These are phyloP conservation scores for Trametes sanguinea DNA, from an alignment of 768 basidiomycete species.

Conservation along the genomic window DNA sequence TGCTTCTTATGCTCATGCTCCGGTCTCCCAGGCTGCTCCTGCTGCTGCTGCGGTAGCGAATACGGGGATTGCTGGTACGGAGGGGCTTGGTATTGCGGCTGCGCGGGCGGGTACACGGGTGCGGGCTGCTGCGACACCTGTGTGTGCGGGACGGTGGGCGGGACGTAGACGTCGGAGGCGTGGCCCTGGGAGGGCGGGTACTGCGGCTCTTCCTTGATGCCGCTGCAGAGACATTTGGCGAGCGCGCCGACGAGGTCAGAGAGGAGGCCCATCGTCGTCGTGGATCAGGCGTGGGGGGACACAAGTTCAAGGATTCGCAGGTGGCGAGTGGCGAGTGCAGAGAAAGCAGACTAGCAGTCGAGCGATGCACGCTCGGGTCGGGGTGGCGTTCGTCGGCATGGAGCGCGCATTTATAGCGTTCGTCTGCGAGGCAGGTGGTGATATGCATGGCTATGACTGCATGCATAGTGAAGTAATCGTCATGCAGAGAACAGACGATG, in stretches of 20 bases:
- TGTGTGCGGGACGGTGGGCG: constrained; percentile 23
- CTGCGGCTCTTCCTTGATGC: constrained; percentile 10
- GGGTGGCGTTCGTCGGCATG: neutral
- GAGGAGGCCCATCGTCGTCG: constrained; percentile 14
- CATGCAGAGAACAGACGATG: neutral
- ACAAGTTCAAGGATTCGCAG: no score
- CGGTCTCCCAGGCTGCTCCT: constrained; percentile 8
- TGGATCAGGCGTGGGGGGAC: neutral
- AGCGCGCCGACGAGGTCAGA: constrained; percentile 13
- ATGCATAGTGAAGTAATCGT: neutral
- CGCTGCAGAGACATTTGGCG: constrained; percentile 18
- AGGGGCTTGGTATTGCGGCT: constrained; percentile 14
- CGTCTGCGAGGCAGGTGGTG: neutral
- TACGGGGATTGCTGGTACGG: neutral
- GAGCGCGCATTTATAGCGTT: neutral
- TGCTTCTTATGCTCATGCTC: constrained; percentile 13
- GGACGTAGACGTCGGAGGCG: constrained; percentile 22
- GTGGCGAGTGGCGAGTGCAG: no score
- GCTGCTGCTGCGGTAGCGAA: constrained; percentile 1
- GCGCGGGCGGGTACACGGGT: neutral
- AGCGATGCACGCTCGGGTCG: neutral
- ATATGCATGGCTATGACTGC: neutral
- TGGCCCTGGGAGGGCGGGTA: constrained; percentile 1
- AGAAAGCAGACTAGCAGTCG: no score
- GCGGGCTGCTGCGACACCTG: constrained; percentile 15